Base-by-base conservation (phyloP, 345 rosid genomes). In the Anacardium occidentale region DNA sequence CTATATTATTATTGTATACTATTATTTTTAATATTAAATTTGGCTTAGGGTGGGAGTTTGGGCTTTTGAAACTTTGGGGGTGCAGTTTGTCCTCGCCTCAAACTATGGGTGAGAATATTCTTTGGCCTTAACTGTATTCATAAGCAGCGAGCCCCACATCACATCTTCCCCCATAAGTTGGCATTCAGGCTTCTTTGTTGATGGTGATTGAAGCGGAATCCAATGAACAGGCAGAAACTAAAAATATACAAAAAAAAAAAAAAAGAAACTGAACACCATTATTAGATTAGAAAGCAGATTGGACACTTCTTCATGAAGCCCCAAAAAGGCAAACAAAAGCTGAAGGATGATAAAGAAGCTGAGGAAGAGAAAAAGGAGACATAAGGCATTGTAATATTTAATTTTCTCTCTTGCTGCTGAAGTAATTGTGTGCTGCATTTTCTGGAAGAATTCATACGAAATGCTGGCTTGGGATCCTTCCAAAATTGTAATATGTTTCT, bases 281-380 rank as follows among this genome's bases (percentile, higher is more conserved):
- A 74, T 72, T 75, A 66, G 68, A 66, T 64, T 73, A 57, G 74
- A 82, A 79, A 78, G 69, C 65, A 26, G 57, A 58, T 68, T 65
- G 64, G 75, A 37, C 58, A 89, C 83, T 91, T 91, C 84, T 89
- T 91, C 87, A 37, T 91, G 92, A 91, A 89, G 84, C 94, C 93
- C 25, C 83, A 84, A 83, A 60, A 51, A 32, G 94, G 88, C 52
- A 83, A 86, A 68, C 88, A 89, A 57, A 87, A 83, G 80, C 79
- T 65, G 71, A 84, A 85, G 80, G 81, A 68, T 65, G 51, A 69
- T 72, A 77, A 81, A 29, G 32, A 29, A 29, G 32, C 32, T 3
- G 3, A 29, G 32, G 3, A 1, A 76, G 68, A 21, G 74, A 78
- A 69, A 75, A 78, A 77, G 72, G 64, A 64, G 29, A 82, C 69